Evolutionary conservation across 2,329 filamentous ascomycete species (phyloP), one percentile per base, ranked within the genome.

Genomic region (Hymenoscyphus fraxineus): DNA sequence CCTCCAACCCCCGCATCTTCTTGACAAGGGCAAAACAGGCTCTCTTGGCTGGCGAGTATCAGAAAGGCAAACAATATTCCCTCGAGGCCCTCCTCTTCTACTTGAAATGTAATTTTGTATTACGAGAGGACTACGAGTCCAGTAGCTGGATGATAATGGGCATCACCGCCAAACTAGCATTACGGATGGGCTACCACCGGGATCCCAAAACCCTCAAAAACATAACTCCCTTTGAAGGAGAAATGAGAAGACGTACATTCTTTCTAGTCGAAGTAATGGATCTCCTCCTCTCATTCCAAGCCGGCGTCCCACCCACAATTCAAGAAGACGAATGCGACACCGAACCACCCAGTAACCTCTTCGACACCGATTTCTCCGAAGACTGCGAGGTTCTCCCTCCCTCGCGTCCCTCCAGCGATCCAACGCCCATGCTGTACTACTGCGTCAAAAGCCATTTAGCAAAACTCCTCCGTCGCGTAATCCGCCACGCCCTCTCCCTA

Each of bases 301-400:
- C 88, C 67, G 88, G 87, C 2, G 77, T 90, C 61, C 88, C 88
- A 1, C 82, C 82, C 71, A 86, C 89, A 83, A 80, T 90, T 58
- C 81, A 85, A 64, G 81, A 82, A 32, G 82, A 85, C 41, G 86
- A 89, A 66, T 83, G 81, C 58, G 88, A 90, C 70, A 87, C 85
- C 0, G 77, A 80, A 1, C 73, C 87, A 27, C 87, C 87, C 15
- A 79, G 80, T 39, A 89, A 90, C 73, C 73, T 90, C 47, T 79
- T 84, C 58, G 88, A 90, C 71, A 82, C 85, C 31, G 87, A 90
- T 71, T 88, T 90, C 68, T 80, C 80, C 66, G 81, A 85, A 72
- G 76, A 84, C 65, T 81, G 78, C 58, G 76, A 76, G 31, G 79
- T 79, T 44, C 76, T 90, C 38, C 88, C 88, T 0, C 80, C 81